Base-by-base conservation (phyloP, 1,284 basidiomycete species). In the Trametes hirsuta region DNA sequence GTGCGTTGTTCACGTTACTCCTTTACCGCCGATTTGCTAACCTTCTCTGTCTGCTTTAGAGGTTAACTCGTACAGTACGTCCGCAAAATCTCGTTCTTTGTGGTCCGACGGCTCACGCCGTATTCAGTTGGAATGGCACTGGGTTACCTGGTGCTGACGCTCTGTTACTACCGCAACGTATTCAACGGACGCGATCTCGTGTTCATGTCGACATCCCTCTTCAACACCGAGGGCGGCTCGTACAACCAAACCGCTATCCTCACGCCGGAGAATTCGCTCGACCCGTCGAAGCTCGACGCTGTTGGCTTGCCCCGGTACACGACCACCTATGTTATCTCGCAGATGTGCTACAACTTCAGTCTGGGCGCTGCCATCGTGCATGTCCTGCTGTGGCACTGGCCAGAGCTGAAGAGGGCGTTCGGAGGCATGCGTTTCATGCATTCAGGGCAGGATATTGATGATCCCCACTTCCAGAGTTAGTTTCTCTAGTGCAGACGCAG, bases 371-470 rank as follows among this genome's bases (percentile, higher is more conserved):
- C 80, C 1, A 74, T 83, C 52, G 80, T 79, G 8, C 79, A 79
- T 59, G 74, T 84, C n/a, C 64, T 79, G 11, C 63, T 84, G 25
- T 84, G 81, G 82, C 73, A 84, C 64, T 84, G 81, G 80, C 71
- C 71, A 5, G 82, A 84, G 58, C 64, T 79, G 47, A 75, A 74
- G 63, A 61, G 41, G 37, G 81, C 81, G 8, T 81, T 82, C 54
- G 77, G 77, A 3, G 74, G 75, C 5, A 62, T 82, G 63, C 71
- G 73, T 36, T 79, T 82, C 68, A 54, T 82, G 53, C 69, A 71
- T 41, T 68, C 68, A 15, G 71, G 71, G 2, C 71, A 78, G 11
- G 77, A 80, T 18, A 72, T 83, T 39, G 76, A 82, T 48, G 81
- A 83, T 65, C 78, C 78, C 18, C 81, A 82, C 68, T 83, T 80